phyloP scores from a whole-genome alignment of 148 eudicot genomes.

The Rhododendron ferrugineum region DNA sequence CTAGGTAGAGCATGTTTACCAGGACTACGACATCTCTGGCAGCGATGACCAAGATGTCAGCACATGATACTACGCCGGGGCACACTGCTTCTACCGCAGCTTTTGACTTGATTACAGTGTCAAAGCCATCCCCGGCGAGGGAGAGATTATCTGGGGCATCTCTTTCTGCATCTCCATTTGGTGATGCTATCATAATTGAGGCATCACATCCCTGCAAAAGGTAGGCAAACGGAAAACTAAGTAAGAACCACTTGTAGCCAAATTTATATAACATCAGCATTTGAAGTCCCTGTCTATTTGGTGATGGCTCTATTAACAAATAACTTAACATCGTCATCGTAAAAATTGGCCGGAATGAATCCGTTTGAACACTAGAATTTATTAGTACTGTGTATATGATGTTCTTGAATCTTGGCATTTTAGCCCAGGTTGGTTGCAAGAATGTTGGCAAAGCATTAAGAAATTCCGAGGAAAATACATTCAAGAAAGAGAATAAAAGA shows the following conservation, averaged over 20 bases:
- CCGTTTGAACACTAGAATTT: not conserved
- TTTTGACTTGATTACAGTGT: constrained; percentile 65
- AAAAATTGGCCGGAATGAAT: not conserved
- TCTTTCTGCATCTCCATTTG: constrained; percentile 60
- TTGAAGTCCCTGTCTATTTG: not conserved
- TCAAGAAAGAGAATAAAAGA: not conserved
- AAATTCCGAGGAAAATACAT: not conserved
- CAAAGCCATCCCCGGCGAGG: constrained; percentile 80
- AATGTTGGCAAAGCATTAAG: not conserved
- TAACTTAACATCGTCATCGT: not conserved
- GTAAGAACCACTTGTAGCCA: not conserved
- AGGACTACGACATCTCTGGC: constrained; percentile 57
- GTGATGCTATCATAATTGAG: constrained; percentile 59
- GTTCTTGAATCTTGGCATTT: not conserved
- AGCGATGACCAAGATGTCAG: constrained; percentile 74
- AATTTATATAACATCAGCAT: not conserved
- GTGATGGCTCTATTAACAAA: not conserved
- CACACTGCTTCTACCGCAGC: constrained; percentile 67
- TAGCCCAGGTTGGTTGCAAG: not conserved
- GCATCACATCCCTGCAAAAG: constrained; percentile 44
- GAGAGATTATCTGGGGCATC: constrained; percentile 59
- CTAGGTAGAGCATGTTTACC: constrained; percentile 33
- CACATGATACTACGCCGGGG: constrained; percentile 83
- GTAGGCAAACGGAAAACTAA: not conserved
- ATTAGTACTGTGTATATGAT: not conserved